These are phyloP conservation scores for Xylariales sp. DNA, from an alignment of 2,329 filamentous ascomycete genomes.

Conservation along the genomic window DNA sequence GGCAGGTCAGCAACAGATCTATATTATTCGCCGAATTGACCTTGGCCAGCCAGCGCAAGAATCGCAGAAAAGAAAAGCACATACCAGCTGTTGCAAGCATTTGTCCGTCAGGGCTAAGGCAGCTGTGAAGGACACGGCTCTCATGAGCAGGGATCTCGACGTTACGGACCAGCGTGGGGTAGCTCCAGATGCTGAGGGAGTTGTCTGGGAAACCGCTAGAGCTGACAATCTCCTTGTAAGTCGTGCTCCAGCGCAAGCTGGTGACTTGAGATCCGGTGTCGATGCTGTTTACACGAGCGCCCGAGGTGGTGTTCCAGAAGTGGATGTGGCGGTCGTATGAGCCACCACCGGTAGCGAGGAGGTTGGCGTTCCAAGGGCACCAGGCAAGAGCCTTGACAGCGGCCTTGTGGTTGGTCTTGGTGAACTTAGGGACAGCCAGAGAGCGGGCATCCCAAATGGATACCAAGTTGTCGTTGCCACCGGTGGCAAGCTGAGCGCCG, in stretches of 20 bases:
- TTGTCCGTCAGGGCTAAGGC: constrained; percentile 93
- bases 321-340: constrained; percentile 98
- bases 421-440: constrained; percentile 91
- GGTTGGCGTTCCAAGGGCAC: constrained; percentile 98
- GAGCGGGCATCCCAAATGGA: constrained; percentile 98
- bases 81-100: constrained; percentile 89
- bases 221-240: constrained; percentile 97
- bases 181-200: constrained; percentile 98
- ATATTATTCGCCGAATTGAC: neutral
- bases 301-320: constrained; percentile 99
- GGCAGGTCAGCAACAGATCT: constrained; percentile 18
- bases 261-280: constrained; percentile 98
- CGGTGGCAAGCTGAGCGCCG: constrained; percentile 92
- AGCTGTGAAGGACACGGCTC: constrained; percentile 93
- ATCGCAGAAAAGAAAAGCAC: constrained; percentile 17
- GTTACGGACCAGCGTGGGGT: constrained; percentile 93
- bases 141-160: constrained; percentile 98
- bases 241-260: constrained; percentile 90
- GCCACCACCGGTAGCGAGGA: constrained; percentile 92
- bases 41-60: neutral
- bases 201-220: constrained; percentile 99
- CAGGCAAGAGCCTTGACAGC: constrained; percentile 97
- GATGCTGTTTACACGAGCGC: constrained; percentile 97
- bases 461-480: constrained; percentile 97
- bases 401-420: constrained; percentile 99